phyloP scores from a whole-genome alignment of 306 rosid species.

The Sphenostylis stenocarpa region DNA sequence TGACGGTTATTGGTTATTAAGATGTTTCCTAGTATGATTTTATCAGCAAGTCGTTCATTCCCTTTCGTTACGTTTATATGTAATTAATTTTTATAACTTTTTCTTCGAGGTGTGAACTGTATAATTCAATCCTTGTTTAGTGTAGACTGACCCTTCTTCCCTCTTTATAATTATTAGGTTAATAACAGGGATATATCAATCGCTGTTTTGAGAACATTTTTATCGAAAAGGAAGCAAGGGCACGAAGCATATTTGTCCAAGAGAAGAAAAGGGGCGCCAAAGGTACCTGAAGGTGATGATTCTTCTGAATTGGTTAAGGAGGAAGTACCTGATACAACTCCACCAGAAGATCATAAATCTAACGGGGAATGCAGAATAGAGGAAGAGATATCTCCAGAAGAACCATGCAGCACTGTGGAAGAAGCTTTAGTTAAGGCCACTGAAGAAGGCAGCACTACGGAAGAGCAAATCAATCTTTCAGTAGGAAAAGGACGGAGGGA shows the following conservation, averaged over 20 bases:
- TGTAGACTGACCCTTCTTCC: not conserved
- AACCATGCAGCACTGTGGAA: constrained; percentile 44
- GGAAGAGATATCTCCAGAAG: constrained; percentile 54
- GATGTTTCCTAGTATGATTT: not conserved
- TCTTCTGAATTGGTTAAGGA: constrained; percentile 48
- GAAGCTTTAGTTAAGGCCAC: constrained; percentile 44
- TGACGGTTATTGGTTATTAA: not conserved
- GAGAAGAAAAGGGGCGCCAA: constrained; percentile 48
- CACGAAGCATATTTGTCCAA: constrained; percentile 62
- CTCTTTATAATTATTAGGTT: constrained; percentile 57
- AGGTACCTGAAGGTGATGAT: constrained; percentile 50
- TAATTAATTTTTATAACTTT: not conserved
- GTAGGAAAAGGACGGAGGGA: constrained; percentile 64
- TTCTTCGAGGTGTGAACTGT: not conserved
- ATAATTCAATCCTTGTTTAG: not conserved
- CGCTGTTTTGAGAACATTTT: constrained; percentile 87
- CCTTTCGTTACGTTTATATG: not conserved
- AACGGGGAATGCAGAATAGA: constrained; percentile 53
- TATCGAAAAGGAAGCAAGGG: constrained; percentile 67
- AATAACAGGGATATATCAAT: constrained; percentile 93
- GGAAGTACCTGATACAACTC: constrained; percentile 44
- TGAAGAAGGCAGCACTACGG: constrained; percentile 45
- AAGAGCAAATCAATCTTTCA: constrained; percentile 32
- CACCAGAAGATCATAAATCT: constrained; percentile 38
- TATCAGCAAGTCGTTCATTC: not conserved